These are phyloP conservation scores for Yarrowia sp. DNA, from an alignment of 805 yeast genomes.

Conservation along the genomic window DNA sequence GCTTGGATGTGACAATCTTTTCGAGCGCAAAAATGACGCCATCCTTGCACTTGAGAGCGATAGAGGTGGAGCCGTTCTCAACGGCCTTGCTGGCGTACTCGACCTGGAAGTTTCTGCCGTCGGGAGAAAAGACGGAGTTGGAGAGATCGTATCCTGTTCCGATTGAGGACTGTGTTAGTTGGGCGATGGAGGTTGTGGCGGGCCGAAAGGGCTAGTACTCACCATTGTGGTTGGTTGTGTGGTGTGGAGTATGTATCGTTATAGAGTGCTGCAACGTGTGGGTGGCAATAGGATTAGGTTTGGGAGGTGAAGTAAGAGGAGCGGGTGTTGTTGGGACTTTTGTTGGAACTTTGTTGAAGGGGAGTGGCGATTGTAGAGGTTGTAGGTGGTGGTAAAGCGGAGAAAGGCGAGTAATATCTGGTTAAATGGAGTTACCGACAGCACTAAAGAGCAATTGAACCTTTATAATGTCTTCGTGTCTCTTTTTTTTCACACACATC, in stretches of 20 bases:
- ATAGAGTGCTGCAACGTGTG: not conserved
- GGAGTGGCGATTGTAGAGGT: not conserved
- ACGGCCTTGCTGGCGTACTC: slow-evolving; percentile 98
- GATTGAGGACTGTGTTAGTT: slow-evolving; percentile 71
- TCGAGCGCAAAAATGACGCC: slow-evolving; percentile 99
- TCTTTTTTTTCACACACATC: not conserved
- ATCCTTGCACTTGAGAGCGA: slow-evolving; percentile 90
- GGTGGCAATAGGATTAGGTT: slow-evolving; percentile 37
- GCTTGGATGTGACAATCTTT: slow-evolving; percentile 83
- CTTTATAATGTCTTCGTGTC: no score
- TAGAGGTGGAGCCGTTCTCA: slow-evolving; percentile 94
- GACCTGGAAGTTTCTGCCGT: slow-evolving; percentile 79
- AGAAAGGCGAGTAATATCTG: no score
- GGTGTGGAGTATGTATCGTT: not conserved
- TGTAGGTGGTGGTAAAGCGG: no score
- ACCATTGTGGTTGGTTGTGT: slow-evolving; percentile 30
- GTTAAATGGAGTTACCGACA: no score
- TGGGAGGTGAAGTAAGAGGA: not conserved
- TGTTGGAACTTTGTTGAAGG: not conserved
- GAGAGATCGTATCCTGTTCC: slow-evolving; percentile 99
- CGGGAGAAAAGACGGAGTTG: slow-evolving; percentile 90
- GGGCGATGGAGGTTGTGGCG: not conserved
- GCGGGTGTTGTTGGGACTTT: not conserved
- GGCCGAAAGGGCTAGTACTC: not conserved
- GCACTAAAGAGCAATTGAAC: no score